Evolutionary conservation across 2,329 filamentous ascomycete species (phyloP).

Genomic region (Plenodomus biglobosus): DNA sequence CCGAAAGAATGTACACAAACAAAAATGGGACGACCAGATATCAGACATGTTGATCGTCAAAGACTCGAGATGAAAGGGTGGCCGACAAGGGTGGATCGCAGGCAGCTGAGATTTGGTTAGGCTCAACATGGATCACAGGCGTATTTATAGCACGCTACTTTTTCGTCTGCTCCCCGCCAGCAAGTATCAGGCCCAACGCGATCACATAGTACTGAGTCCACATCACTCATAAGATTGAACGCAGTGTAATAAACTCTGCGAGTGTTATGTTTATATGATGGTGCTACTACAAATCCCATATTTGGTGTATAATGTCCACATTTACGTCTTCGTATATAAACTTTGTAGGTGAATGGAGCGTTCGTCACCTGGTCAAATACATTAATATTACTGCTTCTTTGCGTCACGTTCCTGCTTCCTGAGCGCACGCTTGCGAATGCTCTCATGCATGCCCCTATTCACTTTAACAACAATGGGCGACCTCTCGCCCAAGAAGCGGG

Average conservation of each 20-base stretch:
- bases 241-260: too few relatives aligned
- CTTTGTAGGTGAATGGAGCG: too few relatives aligned
- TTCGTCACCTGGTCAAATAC: too few relatives aligned
- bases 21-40: not conserved
- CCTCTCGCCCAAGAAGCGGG: constrained; percentile 61
- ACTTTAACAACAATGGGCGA: constrained; percentile 58
- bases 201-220: too few relatives aligned
- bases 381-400: constrained; percentile 58
- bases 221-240: too few relatives aligned
- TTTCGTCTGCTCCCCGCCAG: not conserved
- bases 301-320: too few relatives aligned
- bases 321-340: not conserved
- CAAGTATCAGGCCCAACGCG: too few relatives aligned
- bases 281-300: too few relatives aligned
- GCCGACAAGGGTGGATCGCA: not conserved
- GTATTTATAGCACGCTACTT: constrained; percentile 2
- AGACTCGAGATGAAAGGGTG: not conserved
- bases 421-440: constrained; percentile 79
- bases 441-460: constrained; percentile 74
- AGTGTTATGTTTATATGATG: too few relatives aligned
- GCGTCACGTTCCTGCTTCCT: constrained; percentile 80
- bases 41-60: not conserved
- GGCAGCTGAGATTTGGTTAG: not conserved
- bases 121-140: not conserved
- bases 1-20: not conserved